Evolutionary conservation across 805 yeast species (phyloP), one percentile per base, ranked within the genome.

Genomic region (Metschnikowia gruessii): DNA sequence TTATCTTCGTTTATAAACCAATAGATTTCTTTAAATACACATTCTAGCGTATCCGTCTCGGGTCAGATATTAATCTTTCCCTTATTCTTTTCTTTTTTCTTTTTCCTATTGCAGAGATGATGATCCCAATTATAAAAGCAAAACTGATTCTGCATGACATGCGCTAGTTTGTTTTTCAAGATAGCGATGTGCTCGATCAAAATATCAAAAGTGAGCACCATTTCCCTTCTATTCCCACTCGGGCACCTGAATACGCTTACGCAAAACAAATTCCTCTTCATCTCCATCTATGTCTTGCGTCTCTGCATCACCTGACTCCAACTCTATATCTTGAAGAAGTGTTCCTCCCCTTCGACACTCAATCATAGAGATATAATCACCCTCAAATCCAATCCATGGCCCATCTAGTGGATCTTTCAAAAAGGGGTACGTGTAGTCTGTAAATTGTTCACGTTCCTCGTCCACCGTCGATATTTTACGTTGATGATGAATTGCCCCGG

Each of bases 361-460:
- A 16, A 76, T 63, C 58, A 67, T 64, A 38, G 75, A 72, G 11
- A 78, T 67, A 43, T 62, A 64, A 52, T 79, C 79, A 0, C 82
- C 82, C 29, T 72, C 75, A 53, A 79, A 79, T 10, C 82, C 83
- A 19, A 78, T 64, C 77, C 82, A 74, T 8, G 83, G 81, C 0
- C 83, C 83, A 52, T 78, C 70, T 46, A 78, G 58, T 5, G 74
- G 70, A 46, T 77, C 77, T 1, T 60, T 57, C 33, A 79, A 57
- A 43, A 62, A 62, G 0, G 84, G 84, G 54, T 77, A 75, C 1
- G 75, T 69, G 56, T 79, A 79, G 49, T 70, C 76, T 17, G 74
- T 72, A 42, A 60, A 69, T 46, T 69, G 75, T 53, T 79, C 84
- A 43, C 83, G 56, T 48, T 77, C 80, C 56, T 79, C 84, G 54